Evolutionary conservation across 352 stramenopile species (phyloP), one percentile per base, ranked within the genome.

Genomic region (Globisporangium solare): DNA sequence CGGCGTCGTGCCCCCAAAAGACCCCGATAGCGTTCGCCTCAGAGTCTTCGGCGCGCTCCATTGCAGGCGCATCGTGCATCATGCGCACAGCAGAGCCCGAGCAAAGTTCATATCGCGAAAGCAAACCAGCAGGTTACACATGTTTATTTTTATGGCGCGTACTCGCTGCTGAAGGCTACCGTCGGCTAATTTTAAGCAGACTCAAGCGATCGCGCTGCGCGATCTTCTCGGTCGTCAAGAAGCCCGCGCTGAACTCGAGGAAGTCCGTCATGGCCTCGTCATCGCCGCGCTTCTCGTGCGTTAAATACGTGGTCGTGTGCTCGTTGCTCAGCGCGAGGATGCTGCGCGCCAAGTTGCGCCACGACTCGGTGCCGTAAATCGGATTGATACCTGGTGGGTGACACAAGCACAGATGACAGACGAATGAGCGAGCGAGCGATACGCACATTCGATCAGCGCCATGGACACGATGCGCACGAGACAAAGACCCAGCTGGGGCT

Each of bases 281-380:
- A 27, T 88, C 78, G 21, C 83, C 83, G 39, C 83, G 70, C 22
- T 71, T 66, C 58, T 93, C 83, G 54, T 93, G 81, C 13, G 77
- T 71, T 39, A 93, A 61, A 54, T 83, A 89, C 64, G 79, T 89
- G 53, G 83, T 51, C 8, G 84, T 89, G 18, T 74, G 17, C 0
- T 51, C 49, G 39, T 71, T 46, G 42, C 79, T 89, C 15, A 94
- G 77, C 24, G 68, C 68, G 42, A 59, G 27, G 53, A 94, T 92
- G 52, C 79, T 92, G 37, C 70, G 61, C 13, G 82, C 84, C 12
- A 94, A 65, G 37, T 89, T 81, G 20, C 82, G 67, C 84, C 84
- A 94, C 42, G 81, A 92, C 27, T 92, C 74, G 54, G 70, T 61
- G 41, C 82, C 84, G 64, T 94, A 94, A 56, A 94, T 91, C 49